A percentile compares a stretch with the other conserved stretches of the same genome.
Evolutionary conservation across 2,329 filamentous ascomycete species (phyloP).

Genomic region (Emmonsiellopsis sp.): DNA sequence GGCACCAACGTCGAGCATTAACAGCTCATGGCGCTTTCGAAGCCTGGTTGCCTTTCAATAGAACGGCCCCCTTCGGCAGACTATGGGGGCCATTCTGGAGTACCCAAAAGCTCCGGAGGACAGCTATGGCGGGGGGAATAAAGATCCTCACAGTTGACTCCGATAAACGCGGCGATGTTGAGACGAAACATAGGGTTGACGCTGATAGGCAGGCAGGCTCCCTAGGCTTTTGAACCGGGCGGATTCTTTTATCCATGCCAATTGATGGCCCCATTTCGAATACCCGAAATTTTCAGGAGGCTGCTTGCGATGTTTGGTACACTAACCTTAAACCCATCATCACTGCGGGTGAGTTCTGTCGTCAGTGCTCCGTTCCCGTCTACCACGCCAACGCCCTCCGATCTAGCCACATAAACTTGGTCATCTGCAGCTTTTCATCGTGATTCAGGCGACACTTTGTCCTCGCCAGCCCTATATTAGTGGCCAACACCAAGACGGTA

Average conservation of each 20-base stretch:
- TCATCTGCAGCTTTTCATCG: background rate
- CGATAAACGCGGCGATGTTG: background rate
- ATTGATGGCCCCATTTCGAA: background rate
- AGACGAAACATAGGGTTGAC: background rate
- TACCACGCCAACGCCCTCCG: background rate
- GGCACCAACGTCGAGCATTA: slow-evolving; percentile 11
- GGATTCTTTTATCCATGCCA: background rate
- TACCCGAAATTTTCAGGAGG: background rate
- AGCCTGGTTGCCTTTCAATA: background rate
- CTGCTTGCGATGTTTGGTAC: background rate
- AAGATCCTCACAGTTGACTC: background rate
- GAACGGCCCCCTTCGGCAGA: background rate
- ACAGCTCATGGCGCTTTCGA: slow-evolving; percentile 1
- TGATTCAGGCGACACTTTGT: background rate
- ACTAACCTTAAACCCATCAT: background rate
- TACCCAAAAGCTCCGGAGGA: background rate
- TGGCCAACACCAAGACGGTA: background rate
- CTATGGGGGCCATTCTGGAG: background rate
- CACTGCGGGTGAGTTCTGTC: background rate
- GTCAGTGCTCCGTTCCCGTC: background rate
- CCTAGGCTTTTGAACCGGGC: slow-evolving; percentile 1
- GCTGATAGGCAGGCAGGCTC: background rate
- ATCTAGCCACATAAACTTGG: background rate
- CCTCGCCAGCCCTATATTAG: background rate
- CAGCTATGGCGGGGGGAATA: background rate